Percentiles rank a stretch among this genome's conserved stretches.
Conservation (phyloP, 192 early-diverging fungal genomes). For the Backusella parvicylindrica region DNA sequence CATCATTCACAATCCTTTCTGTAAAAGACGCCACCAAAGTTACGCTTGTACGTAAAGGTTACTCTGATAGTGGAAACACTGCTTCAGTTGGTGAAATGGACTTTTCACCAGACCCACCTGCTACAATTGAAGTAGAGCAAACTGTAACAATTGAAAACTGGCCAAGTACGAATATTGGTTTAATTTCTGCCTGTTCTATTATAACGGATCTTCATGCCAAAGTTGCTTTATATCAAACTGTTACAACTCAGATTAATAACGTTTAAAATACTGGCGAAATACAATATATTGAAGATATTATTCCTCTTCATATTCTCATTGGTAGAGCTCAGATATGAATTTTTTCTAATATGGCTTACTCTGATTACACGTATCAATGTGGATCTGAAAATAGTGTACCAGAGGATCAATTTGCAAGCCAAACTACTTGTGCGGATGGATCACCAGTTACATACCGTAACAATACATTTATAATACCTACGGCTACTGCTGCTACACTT, state of each 20-base stretch:
- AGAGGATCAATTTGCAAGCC: too few species aligned
- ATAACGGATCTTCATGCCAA: neutral
- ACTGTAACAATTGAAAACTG: neutral
- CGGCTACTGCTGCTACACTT: neutral
- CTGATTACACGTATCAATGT: neutral
- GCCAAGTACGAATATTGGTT: neutral
- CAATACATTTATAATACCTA: neutral
- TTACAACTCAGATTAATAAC: slow-evolving; percentile 6
- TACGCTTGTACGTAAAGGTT: neutral
- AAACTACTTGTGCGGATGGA: too few species aligned
- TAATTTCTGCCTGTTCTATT: neutral
- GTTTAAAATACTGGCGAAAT: slow-evolving; percentile 1
- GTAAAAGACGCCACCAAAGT: neutral
- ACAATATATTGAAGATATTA: slow-evolving; percentile 16
- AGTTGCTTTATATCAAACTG: slow-evolving; percentile 12
- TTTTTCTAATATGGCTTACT: neutral
- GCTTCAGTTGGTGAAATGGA: neutral
- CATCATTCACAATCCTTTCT: neutral
- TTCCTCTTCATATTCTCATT: neutral
- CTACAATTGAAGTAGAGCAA: slow-evolving; percentile 5
- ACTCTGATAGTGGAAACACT: neutral
- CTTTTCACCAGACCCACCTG: neutral
- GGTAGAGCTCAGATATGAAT: too few species aligned
- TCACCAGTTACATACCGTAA: neutral
- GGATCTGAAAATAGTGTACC: neutral